Evolutionary conservation across 2,329 filamentous ascomycete genomes (phyloP).

Genomic region (Colletotrichum sojae): DNA sequence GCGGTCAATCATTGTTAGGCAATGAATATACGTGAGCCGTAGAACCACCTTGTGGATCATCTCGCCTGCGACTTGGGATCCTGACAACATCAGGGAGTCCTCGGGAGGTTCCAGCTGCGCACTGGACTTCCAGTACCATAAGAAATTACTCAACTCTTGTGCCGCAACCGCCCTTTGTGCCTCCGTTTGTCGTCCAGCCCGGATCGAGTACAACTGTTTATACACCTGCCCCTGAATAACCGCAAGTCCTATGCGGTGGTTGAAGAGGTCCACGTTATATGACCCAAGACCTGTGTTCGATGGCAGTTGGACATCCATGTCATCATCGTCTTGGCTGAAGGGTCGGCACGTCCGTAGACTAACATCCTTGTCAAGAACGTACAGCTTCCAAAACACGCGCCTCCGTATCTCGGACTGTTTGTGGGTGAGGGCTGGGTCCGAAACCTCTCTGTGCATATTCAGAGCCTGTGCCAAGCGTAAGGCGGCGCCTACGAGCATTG

Average conservation of each 20-base stretch:
- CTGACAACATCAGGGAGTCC: slow-evolving; percentile 27
- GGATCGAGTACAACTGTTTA: slow-evolving; percentile 44
- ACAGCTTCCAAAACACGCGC: too few species aligned
- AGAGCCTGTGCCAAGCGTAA: slow-evolving; percentile 45
- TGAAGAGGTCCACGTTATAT: too few species aligned
- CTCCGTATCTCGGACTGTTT: too few species aligned
- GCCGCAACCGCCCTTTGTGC: slow-evolving; percentile 8
- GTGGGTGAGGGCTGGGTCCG: too few species aligned
- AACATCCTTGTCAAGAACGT: slow-evolving; percentile 45
- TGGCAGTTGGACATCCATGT: slow-evolving; percentile 46
- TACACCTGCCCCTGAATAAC: slow-evolving; percentile 47
- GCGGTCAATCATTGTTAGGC: slow-evolving; percentile 44
- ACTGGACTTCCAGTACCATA: slow-evolving; percentile 45
- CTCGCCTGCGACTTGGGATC: slow-evolving; percentile 40
- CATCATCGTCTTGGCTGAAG: slow-evolving; percentile 46
- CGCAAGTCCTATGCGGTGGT: slow-evolving; percentile 33
- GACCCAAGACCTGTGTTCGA: not conserved
- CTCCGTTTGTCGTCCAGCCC: slow-evolving; percentile 43
- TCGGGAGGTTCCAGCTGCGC: slow-evolving; percentile 1
- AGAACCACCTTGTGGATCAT: slow-evolving; percentile 46
- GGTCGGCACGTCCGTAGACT: slow-evolving; percentile 44
- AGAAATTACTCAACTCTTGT: not conserved
- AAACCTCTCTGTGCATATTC: slow-evolving; percentile 42
- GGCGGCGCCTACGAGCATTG: slow-evolving; percentile 43
- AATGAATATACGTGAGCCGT: slow-evolving; percentile 46